Evolutionary conservation across 805 yeast genomes (phyloP).

Genomic region (Debaryomyces tyrocola): DNA sequence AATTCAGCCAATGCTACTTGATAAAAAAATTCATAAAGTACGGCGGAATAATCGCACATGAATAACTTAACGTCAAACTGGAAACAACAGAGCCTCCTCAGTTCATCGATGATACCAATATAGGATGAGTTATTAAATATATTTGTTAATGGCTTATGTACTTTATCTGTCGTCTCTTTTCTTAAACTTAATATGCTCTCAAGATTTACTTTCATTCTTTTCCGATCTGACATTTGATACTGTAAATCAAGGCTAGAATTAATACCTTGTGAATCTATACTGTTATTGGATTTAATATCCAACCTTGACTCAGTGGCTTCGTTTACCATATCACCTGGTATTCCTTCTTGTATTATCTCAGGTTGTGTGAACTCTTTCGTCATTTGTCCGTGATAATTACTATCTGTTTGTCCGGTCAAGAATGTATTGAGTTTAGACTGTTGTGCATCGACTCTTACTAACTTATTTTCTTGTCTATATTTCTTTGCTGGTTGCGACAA

Average conservation of each 20-base stretch:
- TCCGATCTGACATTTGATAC: conserved; percentile 4
- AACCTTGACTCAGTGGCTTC: neutral
- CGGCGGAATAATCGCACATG: conserved; percentile 76
- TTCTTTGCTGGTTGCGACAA: conserved; percentile 18
- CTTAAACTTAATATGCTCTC: conserved; percentile 61
- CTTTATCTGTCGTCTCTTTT: conserved; percentile 43
- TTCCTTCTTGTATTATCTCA: neutral
- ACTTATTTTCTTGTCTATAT: conserved; percentile 57
- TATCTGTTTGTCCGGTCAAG: conserved; percentile 4
- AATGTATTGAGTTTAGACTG: conserved; percentile 41
- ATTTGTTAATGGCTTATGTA: conserved; percentile 59
- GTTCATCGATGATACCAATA: conserved; percentile 80
- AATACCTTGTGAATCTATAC: neutral
- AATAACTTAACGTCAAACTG: conserved; percentile 79
- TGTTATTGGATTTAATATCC: neutral
- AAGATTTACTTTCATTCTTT: conserved; percentile 46
- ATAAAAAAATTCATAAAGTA: conserved; percentile 70
- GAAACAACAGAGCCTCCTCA: conserved; percentile 70
- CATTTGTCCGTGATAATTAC: conserved; percentile 1
- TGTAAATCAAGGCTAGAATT: neutral
- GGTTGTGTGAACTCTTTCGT: neutral
- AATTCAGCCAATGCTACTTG: conserved; percentile 79
- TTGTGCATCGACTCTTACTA: conserved; percentile 69
- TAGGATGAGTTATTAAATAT: conserved; percentile 68
- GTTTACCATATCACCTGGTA: too few relatives aligned